Base-by-base conservation (phyloP, 768 basidiomycete genomes). In the Nidularia pulvinata region DNA sequence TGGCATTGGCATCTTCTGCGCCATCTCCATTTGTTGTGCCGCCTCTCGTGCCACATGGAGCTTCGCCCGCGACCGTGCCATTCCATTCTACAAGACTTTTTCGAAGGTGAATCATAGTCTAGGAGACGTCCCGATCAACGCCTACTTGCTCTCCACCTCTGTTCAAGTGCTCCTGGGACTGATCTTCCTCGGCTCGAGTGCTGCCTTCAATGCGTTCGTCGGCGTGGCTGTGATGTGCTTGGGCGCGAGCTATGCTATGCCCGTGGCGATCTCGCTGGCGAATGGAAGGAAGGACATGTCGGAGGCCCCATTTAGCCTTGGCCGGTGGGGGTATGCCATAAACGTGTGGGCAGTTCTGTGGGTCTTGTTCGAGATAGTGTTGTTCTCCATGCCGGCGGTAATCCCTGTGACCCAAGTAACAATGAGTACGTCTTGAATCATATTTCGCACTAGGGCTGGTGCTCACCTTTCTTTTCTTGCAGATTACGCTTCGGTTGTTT, bases 1-100 rank as follows among this genome's bases (percentile, higher is more conserved):
- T 50, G 80, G 78, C 7, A 68, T 80, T 48, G 76, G 76, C 7
- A 67, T 84, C 56, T 86, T 88, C 68, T 87, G 86, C 51, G 78
- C 82, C 37, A 81, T 88, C 53, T 86, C 86, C 14, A 83, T 84
- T 56, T 80, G 80, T 39, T 85, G 83, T 50, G 85, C 85, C 7
- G 82, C 86, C 36, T 87, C 85, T 10, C 81, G 86, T 14, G 81
- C 83, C 33, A 87, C 86, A 2, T 88, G 86, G 87, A 82, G 82
- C 46, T 88, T 89, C 63, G 82, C 85, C 0, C 77, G 87, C 2
- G 87, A 88, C 68, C 77, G 77, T 55, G 87, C 82, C 1, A 81
- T 88, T 42, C 87, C 85, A 1, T 76, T 80, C 44, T 75, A 80
- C 35, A 48, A 54, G 9, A 60, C 71, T 53, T 86, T 86, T 69